Conservation (phyloP, 2,329 filamentous ascomycete genomes). For the Beauveria australis region DNA sequence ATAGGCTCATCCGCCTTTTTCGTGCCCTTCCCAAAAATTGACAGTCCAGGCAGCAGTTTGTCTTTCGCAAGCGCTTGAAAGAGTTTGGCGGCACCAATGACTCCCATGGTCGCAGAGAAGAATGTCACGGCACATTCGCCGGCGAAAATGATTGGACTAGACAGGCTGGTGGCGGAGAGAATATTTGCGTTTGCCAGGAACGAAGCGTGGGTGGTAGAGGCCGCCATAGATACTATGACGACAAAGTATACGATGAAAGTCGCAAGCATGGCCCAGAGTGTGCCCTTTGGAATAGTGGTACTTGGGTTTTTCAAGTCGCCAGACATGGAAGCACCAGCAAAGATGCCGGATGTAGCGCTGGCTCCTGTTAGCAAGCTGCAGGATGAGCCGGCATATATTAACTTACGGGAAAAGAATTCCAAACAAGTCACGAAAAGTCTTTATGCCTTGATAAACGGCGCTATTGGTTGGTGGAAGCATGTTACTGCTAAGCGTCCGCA, state of each 20-base stretch:
- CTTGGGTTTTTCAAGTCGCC: constrained; percentile 77
- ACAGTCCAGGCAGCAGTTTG: constrained; percentile 66
- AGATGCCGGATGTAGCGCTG: constrained; percentile 46
- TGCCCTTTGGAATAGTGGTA: constrained; percentile 78
- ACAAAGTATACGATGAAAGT: constrained; percentile 70
- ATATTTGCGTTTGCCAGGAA: constrained; percentile 70
- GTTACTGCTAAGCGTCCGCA: constrained; percentile 65
- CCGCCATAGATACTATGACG: constrained; percentile 71
- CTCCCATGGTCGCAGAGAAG: constrained; percentile 81
- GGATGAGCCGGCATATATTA: constrained; percentile 36
- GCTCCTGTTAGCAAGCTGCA: constrained; percentile 20
- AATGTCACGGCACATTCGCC: constrained; percentile 77
- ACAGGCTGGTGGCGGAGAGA: constrained; percentile 75
- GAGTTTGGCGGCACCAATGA: constrained; percentile 77
- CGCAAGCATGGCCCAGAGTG: constrained; percentile 64
- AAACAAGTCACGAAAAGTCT: constrained; percentile 74
- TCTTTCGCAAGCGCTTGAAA: constrained; percentile 77
- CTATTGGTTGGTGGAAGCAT: constrained; percentile 61
- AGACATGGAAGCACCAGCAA: constrained; percentile 79
- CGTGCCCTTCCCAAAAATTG: constrained; percentile 66
- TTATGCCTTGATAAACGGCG: constrained; percentile 51
- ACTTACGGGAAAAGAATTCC: constrained; percentile 69
- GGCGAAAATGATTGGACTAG: constrained; percentile 61
- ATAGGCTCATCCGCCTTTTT: constrained; percentile 66
- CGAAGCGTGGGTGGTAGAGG: constrained; percentile 64